phyloP scores from a whole-genome alignment of 768 basidiomycete species.

The Mycena indigotica region DNA sequence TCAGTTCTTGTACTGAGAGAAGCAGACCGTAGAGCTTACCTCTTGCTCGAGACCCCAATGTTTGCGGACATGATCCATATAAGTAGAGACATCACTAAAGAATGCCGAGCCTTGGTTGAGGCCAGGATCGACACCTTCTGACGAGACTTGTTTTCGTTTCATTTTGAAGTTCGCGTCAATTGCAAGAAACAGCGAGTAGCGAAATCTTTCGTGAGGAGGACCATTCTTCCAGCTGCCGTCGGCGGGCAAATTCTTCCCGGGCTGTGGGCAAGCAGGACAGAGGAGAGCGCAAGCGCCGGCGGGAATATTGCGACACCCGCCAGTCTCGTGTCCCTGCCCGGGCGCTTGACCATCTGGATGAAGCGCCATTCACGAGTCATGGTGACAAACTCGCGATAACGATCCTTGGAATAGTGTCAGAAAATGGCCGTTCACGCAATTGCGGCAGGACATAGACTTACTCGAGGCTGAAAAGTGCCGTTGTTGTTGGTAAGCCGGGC shows the following conservation, averaged over 20 bases:
- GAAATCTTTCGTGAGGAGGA: background rate
- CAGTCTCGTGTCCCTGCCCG: background rate
- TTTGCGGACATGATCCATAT: background rate
- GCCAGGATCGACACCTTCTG: background rate
- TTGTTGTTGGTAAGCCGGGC: conserved; percentile 2
- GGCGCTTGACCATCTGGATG: conserved; percentile 7
- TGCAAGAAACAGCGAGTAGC: background rate
- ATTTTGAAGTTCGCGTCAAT: background rate
- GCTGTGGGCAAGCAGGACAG: conserved; percentile 12
- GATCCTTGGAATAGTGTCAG: background rate
- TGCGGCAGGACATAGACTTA: background rate
- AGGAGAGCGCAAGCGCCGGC: conserved; percentile 3
- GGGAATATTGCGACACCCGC: background rate
- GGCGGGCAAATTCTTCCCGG: conserved; percentile 6
- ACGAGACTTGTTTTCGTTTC: background rate
- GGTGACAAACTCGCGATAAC: background rate
- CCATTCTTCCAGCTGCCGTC: conserved; percentile 3
- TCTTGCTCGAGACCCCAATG: conserved; percentile 12
- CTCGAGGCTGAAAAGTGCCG: background rate
- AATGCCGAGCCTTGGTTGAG: background rate
- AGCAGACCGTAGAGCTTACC: conserved; percentile 11
- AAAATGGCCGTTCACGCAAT: too few species aligned
- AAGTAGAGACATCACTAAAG: background rate
- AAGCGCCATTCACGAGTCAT: background rate
- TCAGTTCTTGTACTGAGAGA: conserved; percentile 8